These are phyloP conservation scores for Rhododendron ovatum DNA, from an alignment of 148 eudicot genomes.

Conservation along the genomic window DNA sequence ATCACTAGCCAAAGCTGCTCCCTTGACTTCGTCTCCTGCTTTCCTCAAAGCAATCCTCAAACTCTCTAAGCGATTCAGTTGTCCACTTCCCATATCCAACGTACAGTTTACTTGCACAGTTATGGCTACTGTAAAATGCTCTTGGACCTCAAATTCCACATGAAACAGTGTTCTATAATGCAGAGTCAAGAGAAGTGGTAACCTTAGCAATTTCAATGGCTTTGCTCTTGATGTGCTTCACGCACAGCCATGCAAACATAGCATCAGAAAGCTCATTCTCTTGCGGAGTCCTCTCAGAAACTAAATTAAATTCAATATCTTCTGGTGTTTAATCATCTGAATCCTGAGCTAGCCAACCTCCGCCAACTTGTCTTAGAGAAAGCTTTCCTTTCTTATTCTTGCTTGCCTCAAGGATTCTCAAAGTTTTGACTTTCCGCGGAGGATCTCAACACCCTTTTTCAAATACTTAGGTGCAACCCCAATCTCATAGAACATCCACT, in stretches of 20 bases:
- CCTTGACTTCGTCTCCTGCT: conserved; percentile 87
- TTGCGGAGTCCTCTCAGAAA: conserved; percentile 57
- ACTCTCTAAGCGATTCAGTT: conserved; percentile 92
- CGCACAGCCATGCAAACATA: conserved; percentile 93
- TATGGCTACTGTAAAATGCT: conserved; percentile 3
- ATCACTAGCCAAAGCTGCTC: conserved; percentile 96
- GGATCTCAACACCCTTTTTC: no score
- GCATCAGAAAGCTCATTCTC: conserved; percentile 75
- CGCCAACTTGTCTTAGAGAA: no score
- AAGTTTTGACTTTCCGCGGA: no score
- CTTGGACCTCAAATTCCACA: background rate
- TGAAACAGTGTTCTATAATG: background rate
- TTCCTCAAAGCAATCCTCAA: conserved; percentile 85
- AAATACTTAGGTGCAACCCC: no score
- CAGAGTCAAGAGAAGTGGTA: background rate
- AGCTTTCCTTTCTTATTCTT: no score
- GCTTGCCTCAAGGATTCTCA: no score
- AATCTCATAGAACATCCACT: no score
- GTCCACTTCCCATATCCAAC: conserved; percentile 99
- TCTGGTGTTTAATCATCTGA: no score
- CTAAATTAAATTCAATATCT: no score
- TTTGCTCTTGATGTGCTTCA: conserved; percentile 92
- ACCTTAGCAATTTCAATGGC: conserved; percentile 98
- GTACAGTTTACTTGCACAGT: conserved; percentile 63
- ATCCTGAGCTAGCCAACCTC: no score